Evolutionary conservation across 23 red algal genomes (phyloP), one percentile per base, ranked within the genome.

Genomic region (Gracilaria domingensis): DNA sequence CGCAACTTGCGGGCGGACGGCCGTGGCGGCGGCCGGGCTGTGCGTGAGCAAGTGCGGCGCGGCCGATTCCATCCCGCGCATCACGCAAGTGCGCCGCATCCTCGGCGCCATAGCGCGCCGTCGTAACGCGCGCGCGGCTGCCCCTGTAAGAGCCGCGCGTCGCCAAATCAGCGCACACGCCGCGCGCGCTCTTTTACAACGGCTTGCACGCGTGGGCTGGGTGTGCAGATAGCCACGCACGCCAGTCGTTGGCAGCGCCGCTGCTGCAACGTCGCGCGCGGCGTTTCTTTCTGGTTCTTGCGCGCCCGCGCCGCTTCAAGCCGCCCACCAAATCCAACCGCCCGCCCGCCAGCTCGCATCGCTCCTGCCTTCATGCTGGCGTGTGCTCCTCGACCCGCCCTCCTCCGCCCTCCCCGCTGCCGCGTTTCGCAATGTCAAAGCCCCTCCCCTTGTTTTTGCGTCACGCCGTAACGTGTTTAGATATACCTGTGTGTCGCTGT

Each of bases 1-100:
- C 32, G 76, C 49, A 17, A n/a, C n/a, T 4, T 55, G 49, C 42
- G 45, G 73, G 18, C n/a, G 40, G 33, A 20, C 35, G 38, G 87
- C 50, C 6, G 75, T 90, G 74, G 40, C 34, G 7, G 87, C 74
- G 36, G 87, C 5, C 23, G 72, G 37, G 51, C 53, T 90, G 35
- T 81, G 73, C 20, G 87, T 90, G 56, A 28, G 25, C 24, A 44
- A 76, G 59, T 9, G 9, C 17, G 88, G 88, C 44, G 79, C 88
- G 76, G 77, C 88, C 9, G 74, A 58, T 20, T 48, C 75, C 3
- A 81, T 90, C 12, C 87, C 87, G 12, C 57, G 28, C 12, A 6
- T 5, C 37, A 47, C 23, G 6, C 72, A 90, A 42, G 87, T 90
- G n/a, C n/a, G n/a, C n/a, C n/a, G n/a, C n/a, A n/a, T n/a, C n/a